A percentile compares a stretch with the other conserved stretches of the same genome.
These are phyloP conservation scores for Xylaria grammica DNA, from an alignment of 495 filamentous ascomycete genomes.

Conservation along the genomic window DNA sequence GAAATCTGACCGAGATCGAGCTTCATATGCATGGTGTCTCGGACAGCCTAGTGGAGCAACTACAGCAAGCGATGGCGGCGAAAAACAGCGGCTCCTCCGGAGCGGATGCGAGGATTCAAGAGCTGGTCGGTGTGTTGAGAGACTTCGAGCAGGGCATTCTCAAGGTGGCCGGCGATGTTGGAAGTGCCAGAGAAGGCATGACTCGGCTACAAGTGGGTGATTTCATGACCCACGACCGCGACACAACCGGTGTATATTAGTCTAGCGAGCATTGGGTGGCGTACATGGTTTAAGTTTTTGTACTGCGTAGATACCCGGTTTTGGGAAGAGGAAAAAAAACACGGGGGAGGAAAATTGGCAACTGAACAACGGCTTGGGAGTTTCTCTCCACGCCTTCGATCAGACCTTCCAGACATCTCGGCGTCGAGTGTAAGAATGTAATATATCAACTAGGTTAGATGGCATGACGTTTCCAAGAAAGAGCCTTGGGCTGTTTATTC, in stretches of 20 bases:
- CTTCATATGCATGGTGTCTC: conserved; percentile 80
- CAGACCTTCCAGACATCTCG: neutral
- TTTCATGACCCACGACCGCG: conserved; percentile 42
- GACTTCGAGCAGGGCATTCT: conserved; percentile 82
- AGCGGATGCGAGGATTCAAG: conserved; percentile 48
- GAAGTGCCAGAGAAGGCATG: conserved; percentile 69
- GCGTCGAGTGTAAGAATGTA: neutral
- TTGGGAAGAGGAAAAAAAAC: neutral
- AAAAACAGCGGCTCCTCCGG: conserved; percentile 51
- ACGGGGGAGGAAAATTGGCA: neutral
- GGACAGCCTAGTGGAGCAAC: conserved; percentile 67
- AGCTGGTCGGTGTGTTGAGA: conserved; percentile 69
- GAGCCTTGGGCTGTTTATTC: too few species aligned
- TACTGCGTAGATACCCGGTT: conserved; percentile 23
- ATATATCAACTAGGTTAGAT: neutral
- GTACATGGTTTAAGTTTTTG: conserved; percentile 1
- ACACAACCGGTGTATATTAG: conserved; percentile 37
- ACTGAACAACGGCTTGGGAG: neutral
- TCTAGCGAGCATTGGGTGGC: conserved; percentile 10
- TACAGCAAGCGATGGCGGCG: conserved; percentile 67
- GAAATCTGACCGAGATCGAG: conserved; percentile 80
- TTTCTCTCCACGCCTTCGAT: neutral
- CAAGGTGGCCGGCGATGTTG: conserved; percentile 74
- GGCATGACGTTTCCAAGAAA: neutral
- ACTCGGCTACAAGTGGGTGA: conserved; percentile 69